Evolutionary conservation across 1,284 basidiomycete species (phyloP), one percentile per base, ranked within the genome.

Genomic region (Ceratobasidium sp.): DNA sequence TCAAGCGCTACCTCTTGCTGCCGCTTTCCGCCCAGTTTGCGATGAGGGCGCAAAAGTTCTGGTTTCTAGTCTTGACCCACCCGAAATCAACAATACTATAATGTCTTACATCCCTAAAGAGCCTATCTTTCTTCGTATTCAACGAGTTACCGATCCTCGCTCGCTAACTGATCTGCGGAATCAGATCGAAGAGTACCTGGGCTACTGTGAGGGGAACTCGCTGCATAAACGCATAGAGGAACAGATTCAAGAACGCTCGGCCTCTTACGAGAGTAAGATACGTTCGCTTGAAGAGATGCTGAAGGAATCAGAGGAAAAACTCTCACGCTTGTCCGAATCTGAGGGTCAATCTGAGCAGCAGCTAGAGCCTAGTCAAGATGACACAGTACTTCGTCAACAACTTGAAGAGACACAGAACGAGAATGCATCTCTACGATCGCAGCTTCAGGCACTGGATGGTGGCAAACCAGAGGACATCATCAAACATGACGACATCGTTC

Each of bases 361-460:
- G n/a, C 20, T 20, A 23, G 60, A 66, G 42, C 15, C 63, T 23
- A 26, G 20, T 13, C 2, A 28, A 46, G 63, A 66, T 9, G 63
- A 66, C 10, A n/a, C 23, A 18, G 42, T 15, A n/a, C 23, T 69
- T n/a, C 58, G 60, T 53, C 60, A 64, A 20, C 13, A 60, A 33
- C 66, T 77, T 7, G 39, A 68, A 56, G 39, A 58, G 28, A 69
- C 26, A 13, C 77, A 40, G 40, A 28, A 55, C 20, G 69, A 78
- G 42, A 66, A 78, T 51, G 23, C 49, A 12, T 78, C 77, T 53
- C 51, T 78, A 3, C 78, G 78, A 0, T 69, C 55, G 2, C 71
- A 77, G 42, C 73, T 79, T n/a, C 78, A 79, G 51, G 46, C 53
- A 18, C 56, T 42, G 33, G 70, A 78, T n/a, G 42, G 39, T 26